Base-by-base conservation (phyloP, 495 filamentous ascomycete species). In the Aspergillus sclerotioniger region DNA sequence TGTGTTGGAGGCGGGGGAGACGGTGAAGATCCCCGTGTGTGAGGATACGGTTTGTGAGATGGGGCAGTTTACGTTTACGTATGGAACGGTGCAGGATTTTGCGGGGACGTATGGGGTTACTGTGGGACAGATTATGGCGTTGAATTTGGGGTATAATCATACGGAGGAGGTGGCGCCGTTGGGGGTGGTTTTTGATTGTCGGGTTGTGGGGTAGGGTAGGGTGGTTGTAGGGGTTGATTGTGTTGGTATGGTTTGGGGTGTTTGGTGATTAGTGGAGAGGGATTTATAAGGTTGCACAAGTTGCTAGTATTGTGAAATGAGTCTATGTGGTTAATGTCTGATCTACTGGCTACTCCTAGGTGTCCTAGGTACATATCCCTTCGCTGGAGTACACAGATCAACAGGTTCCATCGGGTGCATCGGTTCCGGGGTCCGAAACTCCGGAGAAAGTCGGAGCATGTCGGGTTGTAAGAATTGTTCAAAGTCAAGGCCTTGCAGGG, bases 401-500 rank as follows among this genome's bases (percentile, higher is more conserved):
- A 25, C 25, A 5, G 25, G 25, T 25, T 25, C 25, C 25, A 25
- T 25, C 25, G 25, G 25, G 2, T 25, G 2, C 25, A 25, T 25
- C 25, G 25, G 25, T 25, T 25, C 25, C 25, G 25, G 25, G 25
- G 25, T 25, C 2, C 25, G 25, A 25, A 25, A 25, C 2, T 25
- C 25, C 25, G 25, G 25, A 25, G 33, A 37, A 2, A 37, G 2
- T 8, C 33, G 33, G 1, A 15, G 3, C 33, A 39, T 52, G 51
- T 71, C 67, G 7, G 63, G 43, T 49, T 68, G 63, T 10, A 75
- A 41, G 43, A 72, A 75, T 17, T 72, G 62, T 39, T 69, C 67
- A 16, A 77, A 55, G 54, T 76, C 72, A 43, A 74, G 44, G 8
- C 67, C 63, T 47, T 71, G 70, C 37, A 77, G 53, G 9, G 64